phyloP scores from a whole-genome alignment of 2,329 filamentous ascomycete genomes.

The Ascochyta fabae region DNA sequence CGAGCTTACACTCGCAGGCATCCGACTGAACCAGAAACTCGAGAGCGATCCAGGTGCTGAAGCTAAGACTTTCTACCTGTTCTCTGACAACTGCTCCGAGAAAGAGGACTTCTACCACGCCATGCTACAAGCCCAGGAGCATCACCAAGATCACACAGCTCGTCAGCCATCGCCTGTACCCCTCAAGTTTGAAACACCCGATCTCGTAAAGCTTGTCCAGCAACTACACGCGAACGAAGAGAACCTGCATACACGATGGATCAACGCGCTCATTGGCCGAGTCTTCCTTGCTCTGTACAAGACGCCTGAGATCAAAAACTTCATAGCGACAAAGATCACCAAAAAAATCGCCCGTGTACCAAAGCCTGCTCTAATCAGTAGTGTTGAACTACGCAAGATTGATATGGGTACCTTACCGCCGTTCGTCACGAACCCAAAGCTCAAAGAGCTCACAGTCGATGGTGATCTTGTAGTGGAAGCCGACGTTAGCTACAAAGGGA shows the following conservation, averaged over 20 bases:
- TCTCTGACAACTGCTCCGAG: conserved; percentile 92
- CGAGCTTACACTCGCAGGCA: conserved; percentile 41
- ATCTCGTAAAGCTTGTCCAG: conserved; percentile 89
- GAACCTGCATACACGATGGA: conserved; percentile 86
- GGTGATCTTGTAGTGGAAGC: conserved; percentile 88
- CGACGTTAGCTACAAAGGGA: conserved; percentile 87
- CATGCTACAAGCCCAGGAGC: conserved; percentile 82
- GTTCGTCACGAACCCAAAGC: conserved; percentile 83
- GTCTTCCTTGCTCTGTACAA: conserved; percentile 88
- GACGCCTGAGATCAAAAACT: conserved; percentile 79
- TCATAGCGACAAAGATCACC: conserved; percentile 83
- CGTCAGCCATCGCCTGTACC: conserved; percentile 67
- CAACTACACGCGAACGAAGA: conserved; percentile 90
- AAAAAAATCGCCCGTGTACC: conserved; percentile 97
- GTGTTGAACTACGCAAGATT: conserved; percentile 81
- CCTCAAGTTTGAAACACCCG: conserved; percentile 78
- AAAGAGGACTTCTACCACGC: conserved; percentile 99
- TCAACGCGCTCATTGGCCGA: conserved; percentile 89
- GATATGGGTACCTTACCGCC: conserved; percentile 87
- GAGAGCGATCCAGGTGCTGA: conserved; percentile 62
- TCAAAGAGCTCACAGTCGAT: conserved; percentile 89
- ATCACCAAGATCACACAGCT: conserved; percentile 61
- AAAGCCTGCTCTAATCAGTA: conserved; percentile 86
- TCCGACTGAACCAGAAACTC: conserved; percentile 74
- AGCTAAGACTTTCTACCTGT: conserved; percentile 89